phyloP scores from a whole-genome alignment of 2,329 filamentous ascomycete genomes.

The Alternaria viburni region DNA sequence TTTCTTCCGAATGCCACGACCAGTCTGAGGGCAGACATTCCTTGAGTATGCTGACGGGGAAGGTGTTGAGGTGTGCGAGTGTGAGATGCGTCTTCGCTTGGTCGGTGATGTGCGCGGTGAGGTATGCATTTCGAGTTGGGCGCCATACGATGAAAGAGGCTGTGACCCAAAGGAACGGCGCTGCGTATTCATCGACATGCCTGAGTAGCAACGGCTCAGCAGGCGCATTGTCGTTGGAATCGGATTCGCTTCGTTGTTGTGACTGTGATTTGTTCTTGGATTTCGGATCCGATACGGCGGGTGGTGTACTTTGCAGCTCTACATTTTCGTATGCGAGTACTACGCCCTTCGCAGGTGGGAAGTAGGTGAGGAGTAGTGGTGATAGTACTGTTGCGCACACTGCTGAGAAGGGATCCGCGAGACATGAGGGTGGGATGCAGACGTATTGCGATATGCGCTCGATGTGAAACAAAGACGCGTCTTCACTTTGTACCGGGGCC shows the following conservation, averaged over 20 bases:
- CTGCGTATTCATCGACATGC: conserved; percentile 72
- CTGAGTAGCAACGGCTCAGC: conserved; percentile 25
- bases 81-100: conserved; percentile 90
- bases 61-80: conserved; percentile 86
- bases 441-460: conserved; percentile 84
- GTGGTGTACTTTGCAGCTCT: conserved; percentile 65
- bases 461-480: conserved; percentile 66
- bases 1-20: conserved; percentile 66
- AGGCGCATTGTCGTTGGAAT: conserved; percentile 1
- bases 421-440: conserved; percentile 73
- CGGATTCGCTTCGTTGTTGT: conserved; percentile 11
- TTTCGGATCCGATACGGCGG: not conserved
- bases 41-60: conserved; percentile 86
- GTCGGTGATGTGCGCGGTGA: conserved; percentile 83
- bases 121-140: conserved; percentile 72
- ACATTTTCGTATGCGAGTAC: conserved; percentile 76
- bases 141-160: conserved; percentile 85
- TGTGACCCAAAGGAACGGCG: conserved; percentile 86
- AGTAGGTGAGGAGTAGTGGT: conserved; percentile 78
- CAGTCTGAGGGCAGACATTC: conserved; percentile 77
- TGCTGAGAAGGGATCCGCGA: conserved; percentile 72
- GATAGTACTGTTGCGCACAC: conserved; percentile 76
- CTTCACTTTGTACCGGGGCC: conserved; percentile 29
- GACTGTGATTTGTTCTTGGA: conserved; percentile 10
- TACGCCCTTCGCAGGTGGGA: conserved; percentile 74